Base-by-base conservation (phyloP, 2,329 filamentous ascomycete genomes). In the Apiospora sp. region DNA sequence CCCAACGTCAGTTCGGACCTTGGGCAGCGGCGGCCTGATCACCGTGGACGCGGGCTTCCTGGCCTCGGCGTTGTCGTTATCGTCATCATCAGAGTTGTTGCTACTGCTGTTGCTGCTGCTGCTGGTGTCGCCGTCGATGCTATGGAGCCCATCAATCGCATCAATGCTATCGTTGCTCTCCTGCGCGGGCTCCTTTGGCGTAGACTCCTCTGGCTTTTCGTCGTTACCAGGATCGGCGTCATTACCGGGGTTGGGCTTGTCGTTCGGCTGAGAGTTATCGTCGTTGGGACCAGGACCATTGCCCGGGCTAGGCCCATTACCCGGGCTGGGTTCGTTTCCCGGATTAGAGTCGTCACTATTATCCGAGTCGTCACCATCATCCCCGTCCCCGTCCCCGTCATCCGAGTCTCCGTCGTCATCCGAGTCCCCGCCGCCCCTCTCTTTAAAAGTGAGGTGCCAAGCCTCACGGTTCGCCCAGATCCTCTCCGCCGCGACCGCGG, bases 401-500 rank as follows among this genome's bases (percentile, higher is more conserved):
- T 30, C 27, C 27, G 27, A 2, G 27, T 30, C 4, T 4, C 27
- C 27, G 27, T 30, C 27, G 27, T 30, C 27, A 30, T 30, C 4
- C 27, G 27, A 2, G 58, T 41, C 30, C n/a, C 22, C 58, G 19
- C 30, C 58, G 34, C 14, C 34, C 2, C 8, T 27, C 12, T n/a
- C 34, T 34, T 4, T 41, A 64, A 41, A 64, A 2, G 1, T 8
- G 19, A 64, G 58, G 19, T 30, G 22, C 58, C 58, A 64, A 8
- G 13, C 34, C 19, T 41, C 19, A 4, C 58, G 58, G 34, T 64
- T 41, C 1, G 5, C 8, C 27, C 67, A 34, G 16, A 77, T 69
- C 64, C 72, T 71, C 61, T 73, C 68, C 27, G 77, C 76, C 4
- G 73, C 77, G 10, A 69, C 37, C 1, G 41, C 71, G 0, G 79